A percentile compares a stretch with the other conserved stretches of the same genome.
Evolutionary conservation across 2,329 filamentous ascomycete species (phyloP).

Genomic region (Fusarium sp.): DNA sequence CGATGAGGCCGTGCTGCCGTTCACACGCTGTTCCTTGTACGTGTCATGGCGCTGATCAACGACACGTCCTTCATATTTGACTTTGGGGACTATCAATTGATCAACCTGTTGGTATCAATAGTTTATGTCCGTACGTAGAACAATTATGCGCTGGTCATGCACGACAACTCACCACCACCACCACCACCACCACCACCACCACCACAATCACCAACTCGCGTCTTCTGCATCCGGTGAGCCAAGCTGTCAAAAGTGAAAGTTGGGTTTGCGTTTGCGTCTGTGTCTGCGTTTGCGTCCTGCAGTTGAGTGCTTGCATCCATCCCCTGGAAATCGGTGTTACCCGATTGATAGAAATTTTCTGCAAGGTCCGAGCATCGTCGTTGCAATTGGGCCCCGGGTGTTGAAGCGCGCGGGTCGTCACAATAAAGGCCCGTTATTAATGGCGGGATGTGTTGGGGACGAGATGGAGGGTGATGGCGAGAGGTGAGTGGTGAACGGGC

Average conservation of each 20-base stretch:
- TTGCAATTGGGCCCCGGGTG: conserved; percentile 4
- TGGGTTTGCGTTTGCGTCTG: conserved; percentile 6
- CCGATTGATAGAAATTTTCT: conserved; percentile 33
- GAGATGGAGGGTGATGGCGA: conserved; percentile 34
- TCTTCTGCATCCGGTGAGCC: conserved; percentile 34
- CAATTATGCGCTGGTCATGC: conserved; percentile 33
- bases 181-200: conserved; percentile 37
- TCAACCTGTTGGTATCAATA: background rate
- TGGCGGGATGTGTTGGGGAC: conserved; percentile 30
- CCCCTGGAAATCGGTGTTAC: conserved; percentile 36
- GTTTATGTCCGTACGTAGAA: background rate
- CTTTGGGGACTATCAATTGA: background rate
- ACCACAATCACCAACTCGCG: conserved; percentile 1
- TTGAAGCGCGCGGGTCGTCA: conserved; percentile 47
- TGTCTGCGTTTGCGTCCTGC: background rate
- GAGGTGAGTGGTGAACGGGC: conserved; percentile 28
- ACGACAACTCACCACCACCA: conserved; percentile 42
- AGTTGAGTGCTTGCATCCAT: conserved; percentile 44
- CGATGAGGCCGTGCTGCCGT: background rate
- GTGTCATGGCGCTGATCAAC: background rate
- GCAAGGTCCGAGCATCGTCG: conserved; percentile 5
- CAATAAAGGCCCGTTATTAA: conserved; percentile 16
- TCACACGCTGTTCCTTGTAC: background rate
- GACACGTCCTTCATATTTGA: background rate
- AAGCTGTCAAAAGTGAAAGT: conserved; percentile 1